These are phyloP conservation scores for Prunella vulgaris DNA, from an alignment of 257 asterid species.

Conservation along the genomic window DNA sequence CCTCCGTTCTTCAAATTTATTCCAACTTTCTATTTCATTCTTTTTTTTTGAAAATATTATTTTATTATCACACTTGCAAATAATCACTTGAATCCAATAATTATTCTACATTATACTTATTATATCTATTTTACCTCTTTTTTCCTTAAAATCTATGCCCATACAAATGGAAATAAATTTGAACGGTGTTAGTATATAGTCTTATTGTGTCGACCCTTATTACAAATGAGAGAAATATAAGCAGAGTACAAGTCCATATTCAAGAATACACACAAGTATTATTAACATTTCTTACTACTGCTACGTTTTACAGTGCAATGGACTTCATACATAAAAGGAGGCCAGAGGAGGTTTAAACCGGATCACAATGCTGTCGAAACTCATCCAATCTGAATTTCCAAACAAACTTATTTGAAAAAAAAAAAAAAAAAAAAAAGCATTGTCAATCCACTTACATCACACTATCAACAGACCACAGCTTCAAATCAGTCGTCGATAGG, in stretches of 20 bases:
- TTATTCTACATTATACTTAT: too few species aligned
- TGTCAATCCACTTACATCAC: constrained; percentile 13
- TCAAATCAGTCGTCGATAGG: constrained; percentile 43
- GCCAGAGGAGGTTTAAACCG: not conserved
- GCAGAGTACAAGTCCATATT: not conserved
- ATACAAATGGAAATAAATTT: too few species aligned
- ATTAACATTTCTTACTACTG: not conserved
- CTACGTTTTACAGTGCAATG: not conserved
- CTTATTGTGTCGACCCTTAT: too few species aligned
- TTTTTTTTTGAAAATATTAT: too few species aligned
- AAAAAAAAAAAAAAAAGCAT: not conserved
- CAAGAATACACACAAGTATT: not conserved
- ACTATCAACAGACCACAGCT: not conserved
- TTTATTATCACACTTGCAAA: too few species aligned
- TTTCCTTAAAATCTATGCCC: too few species aligned
- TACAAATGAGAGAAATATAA: not conserved
- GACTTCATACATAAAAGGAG: not conserved
- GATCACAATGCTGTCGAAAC: not conserved
- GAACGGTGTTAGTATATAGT: too few species aligned
- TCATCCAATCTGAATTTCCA: not conserved
- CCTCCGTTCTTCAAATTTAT: too few species aligned
- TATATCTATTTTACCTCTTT: too few species aligned
- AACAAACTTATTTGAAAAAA: too few species aligned
- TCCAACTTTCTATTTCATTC: too few species aligned
- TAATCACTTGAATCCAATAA: too few species aligned